These are phyloP conservation scores for Camptophora hylomeconis DNA, from an alignment of 2,329 filamentous ascomycete species.

Conservation along the genomic window DNA sequence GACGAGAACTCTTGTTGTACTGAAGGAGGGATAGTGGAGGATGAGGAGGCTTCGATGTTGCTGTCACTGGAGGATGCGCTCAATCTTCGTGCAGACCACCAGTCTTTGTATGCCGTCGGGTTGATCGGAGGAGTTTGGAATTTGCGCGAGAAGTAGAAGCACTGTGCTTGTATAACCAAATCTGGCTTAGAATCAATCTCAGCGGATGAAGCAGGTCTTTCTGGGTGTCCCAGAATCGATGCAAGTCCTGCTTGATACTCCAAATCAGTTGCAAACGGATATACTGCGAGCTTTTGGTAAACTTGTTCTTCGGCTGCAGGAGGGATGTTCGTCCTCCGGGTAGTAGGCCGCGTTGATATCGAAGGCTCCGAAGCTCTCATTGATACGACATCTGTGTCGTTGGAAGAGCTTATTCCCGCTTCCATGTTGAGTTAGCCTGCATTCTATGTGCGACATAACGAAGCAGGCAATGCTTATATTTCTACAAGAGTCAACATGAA, in stretches of 20 bases:
- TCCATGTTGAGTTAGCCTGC: too few relatives aligned
- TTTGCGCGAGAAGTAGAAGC: slow-evolving; percentile 36
- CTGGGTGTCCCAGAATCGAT: slow-evolving; percentile 31
- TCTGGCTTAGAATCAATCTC: slow-evolving; percentile 28
- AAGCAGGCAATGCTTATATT: too few relatives aligned
- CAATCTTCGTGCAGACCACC: slow-evolving; percentile 37
- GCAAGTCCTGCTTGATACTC: slow-evolving; percentile 37
- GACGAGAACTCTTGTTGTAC: not conserved
- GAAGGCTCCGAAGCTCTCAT: slow-evolving; percentile 33
- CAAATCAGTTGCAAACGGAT: slow-evolving; percentile 27
- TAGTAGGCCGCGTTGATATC: too few relatives aligned
- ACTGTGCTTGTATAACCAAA: slow-evolving; percentile 32
- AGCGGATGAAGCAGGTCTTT: slow-evolving; percentile 24
- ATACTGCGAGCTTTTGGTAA: slow-evolving; percentile 24
- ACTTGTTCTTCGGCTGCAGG: slow-evolving; percentile 5
- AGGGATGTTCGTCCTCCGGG: too few relatives aligned
- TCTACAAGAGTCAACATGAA: too few relatives aligned
- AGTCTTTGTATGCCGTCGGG: slow-evolving; percentile 54
- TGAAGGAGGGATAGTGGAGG: slow-evolving; percentile 4
- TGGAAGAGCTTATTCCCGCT: too few relatives aligned
- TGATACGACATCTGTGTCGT: too few relatives aligned
- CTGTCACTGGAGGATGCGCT: too few relatives aligned
- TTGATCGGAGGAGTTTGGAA: slow-evolving; percentile 38
- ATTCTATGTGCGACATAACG: too few relatives aligned
- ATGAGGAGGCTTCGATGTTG: not conserved